phyloP scores from a whole-genome alignment of 1,139 yeast species.

The Zygosaccharomyces pseudobailii region DNA sequence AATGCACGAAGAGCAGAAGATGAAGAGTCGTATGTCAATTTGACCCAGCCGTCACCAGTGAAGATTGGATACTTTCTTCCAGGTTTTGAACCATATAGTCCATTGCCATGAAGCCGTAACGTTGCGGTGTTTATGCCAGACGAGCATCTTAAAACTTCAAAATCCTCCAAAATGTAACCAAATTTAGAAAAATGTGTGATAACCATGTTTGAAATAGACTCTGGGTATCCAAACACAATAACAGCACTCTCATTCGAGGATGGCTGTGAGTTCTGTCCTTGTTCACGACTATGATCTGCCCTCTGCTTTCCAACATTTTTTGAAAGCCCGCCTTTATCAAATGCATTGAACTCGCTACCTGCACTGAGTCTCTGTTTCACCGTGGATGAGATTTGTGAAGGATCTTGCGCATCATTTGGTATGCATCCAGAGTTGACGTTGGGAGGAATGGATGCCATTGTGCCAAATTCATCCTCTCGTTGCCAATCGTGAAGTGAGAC shows the following conservation, averaged over 20 bases:
- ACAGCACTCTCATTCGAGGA: constrained; percentile 56
- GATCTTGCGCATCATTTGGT: not conserved
- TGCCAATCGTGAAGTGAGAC: constrained; percentile 52
- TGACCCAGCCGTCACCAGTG: constrained; percentile 85
- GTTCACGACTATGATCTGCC: constrained; percentile 20
- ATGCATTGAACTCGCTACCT: constrained; percentile 22
- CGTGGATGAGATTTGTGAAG: constrained; percentile 1
- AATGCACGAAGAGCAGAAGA: constrained; percentile 78
- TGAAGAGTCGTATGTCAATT: constrained; percentile 73
- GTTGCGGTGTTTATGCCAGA: constrained; percentile 30
- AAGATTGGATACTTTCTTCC: constrained; percentile 54
- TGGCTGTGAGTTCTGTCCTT: constrained; percentile 30
- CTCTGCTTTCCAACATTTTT: constrained; percentile 27
- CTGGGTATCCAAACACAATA: constrained; percentile 85
- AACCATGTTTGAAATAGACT: constrained; percentile 60
- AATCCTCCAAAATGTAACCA: constrained; percentile 76
- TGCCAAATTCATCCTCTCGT: constrained; percentile 34
- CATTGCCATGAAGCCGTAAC: constrained; percentile 14
- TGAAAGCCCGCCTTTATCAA: constrained; percentile 43
- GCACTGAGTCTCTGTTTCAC: not conserved
- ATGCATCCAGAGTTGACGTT: constrained; percentile 5
- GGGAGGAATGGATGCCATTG: constrained; percentile 17
- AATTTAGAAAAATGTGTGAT: constrained; percentile 73
- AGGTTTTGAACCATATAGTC: constrained; percentile 1
- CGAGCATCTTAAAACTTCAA: constrained; percentile 40